Base-by-base conservation (phyloP, 2,329 filamentous ascomycete genomes). In the Trichophyton verrucosum region DNA sequence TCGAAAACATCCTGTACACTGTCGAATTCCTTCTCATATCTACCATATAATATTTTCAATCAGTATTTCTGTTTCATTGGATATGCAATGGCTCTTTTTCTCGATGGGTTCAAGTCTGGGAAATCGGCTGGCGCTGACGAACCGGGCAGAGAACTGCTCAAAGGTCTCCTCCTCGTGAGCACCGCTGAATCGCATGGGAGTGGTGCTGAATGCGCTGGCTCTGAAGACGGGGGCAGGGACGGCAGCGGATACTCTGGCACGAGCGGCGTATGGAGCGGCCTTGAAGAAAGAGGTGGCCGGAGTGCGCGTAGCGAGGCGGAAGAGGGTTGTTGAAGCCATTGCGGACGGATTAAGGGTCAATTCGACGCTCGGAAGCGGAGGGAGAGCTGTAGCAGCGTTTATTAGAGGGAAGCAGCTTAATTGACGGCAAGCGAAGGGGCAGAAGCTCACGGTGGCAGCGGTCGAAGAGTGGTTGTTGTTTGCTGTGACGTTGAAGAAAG, bases 21-120 rank as follows among this genome's bases (percentile, higher is more conserved):
- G 66, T 99, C 92, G 74, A 99, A 99, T 81, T 99, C 94, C 85
- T 96, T 96, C 85, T 99, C 94, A 75, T 95, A 99, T 81, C 94
- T 99, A 75, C 11, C 11, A 38, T 13, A 38, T 38, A 4, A 38
- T 38, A 38, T 65, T 24, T 30, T 30, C 42, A 46, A 27, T 59
- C 38, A 44, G 42, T 36, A 51, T 22, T 13, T 27, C 22, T 22
- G 40, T 20, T 44, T 38, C 33, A 38, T 38, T 38, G 33, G 9
- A 38, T 13, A 9, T 38, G 33, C 8, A 38, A 38, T 38, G 27
- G 11, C 33, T 38, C 33, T 38, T 38, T 36, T 36, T 30, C 6
- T 30, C 27, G 27, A 13, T 9, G 8, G 33, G 33, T 38, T 38
- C 9, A 38, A 13, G n/a, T 15, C 17, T 44, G 40, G 17, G n/a